Conservation (phyloP, 208 protist genomes). For the Wallacemonas sp. region DNA sequence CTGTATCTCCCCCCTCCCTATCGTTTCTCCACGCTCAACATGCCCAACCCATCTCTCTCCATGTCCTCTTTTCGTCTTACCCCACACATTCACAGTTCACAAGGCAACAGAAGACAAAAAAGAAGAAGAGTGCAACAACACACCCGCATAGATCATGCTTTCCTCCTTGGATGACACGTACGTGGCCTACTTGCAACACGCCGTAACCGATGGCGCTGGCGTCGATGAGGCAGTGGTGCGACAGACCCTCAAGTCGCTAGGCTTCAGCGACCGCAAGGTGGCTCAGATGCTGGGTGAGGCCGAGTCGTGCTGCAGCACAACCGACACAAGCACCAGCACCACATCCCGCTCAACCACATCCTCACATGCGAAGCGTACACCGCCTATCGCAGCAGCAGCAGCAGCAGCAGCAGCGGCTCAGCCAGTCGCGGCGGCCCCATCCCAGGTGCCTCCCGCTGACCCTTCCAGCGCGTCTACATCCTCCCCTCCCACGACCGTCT, state of each 20-base stretch:
- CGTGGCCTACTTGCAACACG: slow-evolving; percentile 44
- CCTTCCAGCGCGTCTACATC: background rate
- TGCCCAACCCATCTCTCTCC: too few relatives aligned
- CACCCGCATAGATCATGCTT: too few relatives aligned
- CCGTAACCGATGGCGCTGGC: slow-evolving; percentile 20
- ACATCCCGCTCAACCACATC: background rate
- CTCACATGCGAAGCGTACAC: background rate
- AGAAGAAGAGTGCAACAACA: too few relatives aligned
- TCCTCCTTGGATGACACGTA: slow-evolving; percentile 50
- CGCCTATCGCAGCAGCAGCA: slow-evolving; percentile 8
- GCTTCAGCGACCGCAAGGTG: slow-evolving; percentile 36
- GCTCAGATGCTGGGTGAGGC: slow-evolving; percentile 54
- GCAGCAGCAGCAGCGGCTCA: background rate
- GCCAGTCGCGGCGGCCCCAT: background rate
- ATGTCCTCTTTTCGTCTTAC: background rate
- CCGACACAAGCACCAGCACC: slow-evolving; percentile 1
- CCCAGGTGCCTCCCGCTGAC: background rate
- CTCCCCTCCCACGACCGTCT: background rate
- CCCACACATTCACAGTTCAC: too few relatives aligned
- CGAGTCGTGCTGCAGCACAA: background rate
- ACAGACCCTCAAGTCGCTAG: slow-evolving; percentile 45
- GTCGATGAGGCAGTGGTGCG: slow-evolving; percentile 56
- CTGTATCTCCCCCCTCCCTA: too few relatives aligned
- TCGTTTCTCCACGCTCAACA: too few relatives aligned
- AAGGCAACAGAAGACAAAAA: too few relatives aligned